These are phyloP conservation scores for Petunia axillaris DNA, from an alignment of 257 asterid genomes.

Conservation along the genomic window DNA sequence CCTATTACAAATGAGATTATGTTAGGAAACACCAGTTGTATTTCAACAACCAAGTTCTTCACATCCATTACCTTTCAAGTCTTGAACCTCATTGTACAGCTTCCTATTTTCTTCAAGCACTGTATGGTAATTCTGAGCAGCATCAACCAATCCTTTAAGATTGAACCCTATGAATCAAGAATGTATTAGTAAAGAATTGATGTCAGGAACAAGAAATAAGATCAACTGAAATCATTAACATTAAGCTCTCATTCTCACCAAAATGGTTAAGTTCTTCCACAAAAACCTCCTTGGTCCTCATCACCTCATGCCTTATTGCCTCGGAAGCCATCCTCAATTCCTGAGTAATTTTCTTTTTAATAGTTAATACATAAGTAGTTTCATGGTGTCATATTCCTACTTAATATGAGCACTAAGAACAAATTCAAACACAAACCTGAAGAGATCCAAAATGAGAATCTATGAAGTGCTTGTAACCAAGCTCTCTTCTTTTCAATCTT, in stretches of 20 bases:
- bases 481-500: too few relatives aligned
- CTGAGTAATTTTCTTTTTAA: conserved; percentile 33
- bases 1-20: too few relatives aligned
- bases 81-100: conserved; percentile 91
- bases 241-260: conserved; percentile 40
- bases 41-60: not conserved
- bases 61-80: conserved; percentile 72
- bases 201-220: too few relatives aligned
- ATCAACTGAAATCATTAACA: too few relatives aligned
- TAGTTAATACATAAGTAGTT: too few relatives aligned
- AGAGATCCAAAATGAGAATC: too few relatives aligned
- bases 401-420: too few relatives aligned
- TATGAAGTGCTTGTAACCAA: too few relatives aligned
- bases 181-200: not conserved
- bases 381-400: too few relatives aligned
- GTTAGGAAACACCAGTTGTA: too few relatives aligned
- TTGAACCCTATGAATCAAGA: conserved; percentile 54
- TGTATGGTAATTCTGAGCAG: conserved; percentile 79
- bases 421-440: too few relatives aligned
- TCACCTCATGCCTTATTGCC: conserved; percentile 70
- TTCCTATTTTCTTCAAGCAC: conserved; percentile 83
- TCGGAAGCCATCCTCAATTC: conserved; percentile 67
- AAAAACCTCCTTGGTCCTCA: conserved; percentile 52
- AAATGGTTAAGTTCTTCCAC: not conserved
- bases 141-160: conserved; percentile 67